phyloP scores from a whole-genome alignment of 768 basidiomycete genomes.

The Lactifluus pinguis region DNA sequence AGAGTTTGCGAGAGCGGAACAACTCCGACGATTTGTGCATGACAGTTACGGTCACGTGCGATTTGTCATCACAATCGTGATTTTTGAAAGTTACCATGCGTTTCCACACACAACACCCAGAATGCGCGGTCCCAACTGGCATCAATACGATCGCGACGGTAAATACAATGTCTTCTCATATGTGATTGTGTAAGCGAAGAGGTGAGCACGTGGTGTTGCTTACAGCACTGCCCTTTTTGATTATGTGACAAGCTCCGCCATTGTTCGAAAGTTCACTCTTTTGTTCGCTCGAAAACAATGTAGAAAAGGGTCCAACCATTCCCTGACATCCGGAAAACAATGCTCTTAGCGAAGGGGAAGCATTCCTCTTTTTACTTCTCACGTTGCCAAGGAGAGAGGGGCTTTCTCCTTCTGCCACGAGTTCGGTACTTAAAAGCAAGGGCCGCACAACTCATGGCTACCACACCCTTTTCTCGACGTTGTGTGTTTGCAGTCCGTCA shows the following conservation, averaged over 20 bases:
- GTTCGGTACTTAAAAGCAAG: conserved; percentile 11
- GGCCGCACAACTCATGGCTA: conserved; percentile 6
- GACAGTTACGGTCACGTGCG: too few relatives aligned
- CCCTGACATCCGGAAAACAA: conserved; percentile 1
- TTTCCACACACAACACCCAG: too few relatives aligned
- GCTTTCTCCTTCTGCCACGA: conserved; percentile 3
- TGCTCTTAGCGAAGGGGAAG: not conserved
- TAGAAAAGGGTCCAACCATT: not conserved
- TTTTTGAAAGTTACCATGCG: too few relatives aligned
- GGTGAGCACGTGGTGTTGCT: not conserved
- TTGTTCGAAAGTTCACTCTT: conserved; percentile 4
- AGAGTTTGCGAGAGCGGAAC: too few relatives aligned
- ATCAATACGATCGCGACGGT: not conserved
- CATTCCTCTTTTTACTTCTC: not conserved
- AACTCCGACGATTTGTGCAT: too few relatives aligned
- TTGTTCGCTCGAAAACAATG: conserved; percentile 7
- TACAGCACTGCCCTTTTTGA: not conserved
- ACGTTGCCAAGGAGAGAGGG: conserved; percentile 16
- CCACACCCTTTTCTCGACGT: conserved; percentile 11
- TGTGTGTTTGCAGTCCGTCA: not conserved
- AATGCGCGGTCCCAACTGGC: too few relatives aligned
- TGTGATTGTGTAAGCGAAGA: not conserved
- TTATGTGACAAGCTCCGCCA: not conserved
- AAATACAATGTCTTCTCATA: not conserved
- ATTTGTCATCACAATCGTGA: too few relatives aligned